Base-by-base conservation (phyloP, 2,329 filamentous ascomycete genomes). In the Fusarium multiceps region DNA sequence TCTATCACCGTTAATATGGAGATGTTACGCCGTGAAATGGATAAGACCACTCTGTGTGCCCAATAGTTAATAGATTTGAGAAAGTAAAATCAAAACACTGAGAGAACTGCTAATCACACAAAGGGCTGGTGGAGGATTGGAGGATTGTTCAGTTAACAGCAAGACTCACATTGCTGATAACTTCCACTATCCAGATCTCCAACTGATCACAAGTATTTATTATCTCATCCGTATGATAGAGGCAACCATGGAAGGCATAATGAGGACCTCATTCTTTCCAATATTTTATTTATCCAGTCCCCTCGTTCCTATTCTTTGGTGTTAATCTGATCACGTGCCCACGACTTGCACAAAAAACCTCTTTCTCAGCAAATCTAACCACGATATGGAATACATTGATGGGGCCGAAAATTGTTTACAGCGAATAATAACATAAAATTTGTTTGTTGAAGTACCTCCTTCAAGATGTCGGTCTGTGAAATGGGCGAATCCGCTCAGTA, bases 401-500 rank as follows among this genome's bases (percentile, higher is more conserved):
- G 23, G 23, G 9, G 7, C 34, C 23, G 41, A 42, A 42, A 42
- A 4, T 28, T 18, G 18, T 21, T 21, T 53, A 18, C 49, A 14
- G 14, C 48, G 23, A 27, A 48, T 21, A 25, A 28, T 23, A 43
- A 14, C 23, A 43, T 27, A 34, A n/a, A 28, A n/a, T 21, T 27
- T 12, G 23, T 27, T n/a, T 27, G 9, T 27, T 10, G 3, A 40
- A 14, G 30, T 2, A 40, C 16, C 10, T 28, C 3, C 21, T 21
- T 7, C 21, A 40, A 30, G 40, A 76, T 76, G 74, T 71, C 61
- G 6, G 55, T 66, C 23, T 59, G 49, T n/a, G 61, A 59, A 8
- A 60, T 45, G 53, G 68, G 64, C 45, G 68, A 68, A 27, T 72
- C 73, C 20, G 57, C 63, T 54, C 74, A 76, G 74, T 76, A 53